A percentile compares a stretch with the other conserved stretches of the same genome.
phyloP scores from a whole-genome alignment of 2,329 filamentous ascomycete genomes.

The Microascus cirrosus region DNA sequence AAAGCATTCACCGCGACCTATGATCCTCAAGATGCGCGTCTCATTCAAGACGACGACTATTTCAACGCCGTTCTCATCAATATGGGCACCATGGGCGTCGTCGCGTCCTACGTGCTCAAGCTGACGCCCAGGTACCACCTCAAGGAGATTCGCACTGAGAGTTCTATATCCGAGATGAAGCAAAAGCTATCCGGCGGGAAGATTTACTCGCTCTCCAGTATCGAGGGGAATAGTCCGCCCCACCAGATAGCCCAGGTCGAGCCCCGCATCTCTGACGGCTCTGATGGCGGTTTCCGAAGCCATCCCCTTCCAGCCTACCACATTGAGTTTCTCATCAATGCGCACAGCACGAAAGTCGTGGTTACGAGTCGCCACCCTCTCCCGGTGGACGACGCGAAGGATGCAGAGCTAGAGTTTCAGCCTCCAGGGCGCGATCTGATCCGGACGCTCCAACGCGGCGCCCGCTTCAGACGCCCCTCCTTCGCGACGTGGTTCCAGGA shows the following conservation, averaged over 20 bases:
- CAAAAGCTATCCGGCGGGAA: not conserved
- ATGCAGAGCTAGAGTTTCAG: slow-evolving; percentile 4
- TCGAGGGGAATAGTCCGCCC: not conserved
- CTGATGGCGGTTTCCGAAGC: slow-evolving; percentile 1
- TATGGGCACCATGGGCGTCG: slow-evolving; percentile 5
- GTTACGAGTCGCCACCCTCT: slow-evolving; percentile 4
- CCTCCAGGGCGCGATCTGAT: slow-evolving; percentile 4
- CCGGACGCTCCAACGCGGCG: slow-evolving; percentile 1
- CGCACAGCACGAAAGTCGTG: slow-evolving; percentile 2
- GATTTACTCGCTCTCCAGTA: not conserved
- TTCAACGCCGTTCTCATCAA: slow-evolving; percentile 5
- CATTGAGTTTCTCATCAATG: slow-evolving; percentile 4
- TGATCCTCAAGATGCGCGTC: not conserved
- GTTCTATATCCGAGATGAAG: slow-evolving; percentile 1
- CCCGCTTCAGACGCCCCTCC: slow-evolving; percentile 2
- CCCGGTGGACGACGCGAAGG: not conserved
- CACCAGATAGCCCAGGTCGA: not conserved
- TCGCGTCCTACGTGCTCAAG: slow-evolving; percentile 3
- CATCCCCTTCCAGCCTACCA: slow-evolving; percentile 4
- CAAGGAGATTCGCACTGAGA: slow-evolving; percentile 4
- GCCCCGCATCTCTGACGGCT: not conserved
- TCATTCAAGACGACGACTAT: slow-evolving; percentile 3
- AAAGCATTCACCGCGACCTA: not conserved
- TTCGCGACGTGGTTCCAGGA: slow-evolving; percentile 5
- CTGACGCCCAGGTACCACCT: slow-evolving; percentile 2